These are phyloP conservation scores for Alternaria panax DNA, from an alignment of 2,329 filamentous ascomycete genomes.

Conservation along the genomic window DNA sequence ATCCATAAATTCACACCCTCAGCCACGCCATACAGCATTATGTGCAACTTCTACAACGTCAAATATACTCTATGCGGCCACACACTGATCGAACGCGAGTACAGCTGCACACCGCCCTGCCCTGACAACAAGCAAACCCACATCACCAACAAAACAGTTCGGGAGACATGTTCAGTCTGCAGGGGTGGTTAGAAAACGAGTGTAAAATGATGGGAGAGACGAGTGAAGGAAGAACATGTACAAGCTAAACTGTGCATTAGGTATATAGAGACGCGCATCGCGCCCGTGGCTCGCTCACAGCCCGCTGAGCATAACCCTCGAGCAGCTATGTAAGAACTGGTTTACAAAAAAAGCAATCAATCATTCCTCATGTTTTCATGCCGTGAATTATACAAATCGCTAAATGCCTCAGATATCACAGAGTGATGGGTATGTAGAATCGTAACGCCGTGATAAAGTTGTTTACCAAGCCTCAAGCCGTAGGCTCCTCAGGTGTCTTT, in stretches of 20 bases:
- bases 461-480: slow-evolving; percentile 1
- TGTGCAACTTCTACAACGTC: background rate
- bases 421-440: background rate
- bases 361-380: slow-evolving; percentile 11
- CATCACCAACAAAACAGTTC: background rate
- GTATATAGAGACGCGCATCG: background rate
- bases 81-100: background rate
- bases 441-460: background rate
- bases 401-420: slow-evolving; percentile 2
- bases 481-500: slow-evolving; percentile 24
- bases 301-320: background rate
- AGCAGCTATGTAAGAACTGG: background rate
- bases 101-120: background rate
- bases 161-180: background rate
- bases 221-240: background rate
- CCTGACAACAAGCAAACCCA: background rate
- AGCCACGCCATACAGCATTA: background rate
- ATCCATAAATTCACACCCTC: background rate
- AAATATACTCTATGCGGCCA: background rate
- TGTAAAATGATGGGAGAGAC: background rate
- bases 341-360: background rate
- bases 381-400: slow-evolving; percentile 6
- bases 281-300: background rate
- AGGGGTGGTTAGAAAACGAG: background rate
- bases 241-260: background rate